Evolutionary conservation across 305 asterid species (phyloP), one percentile per base, ranked within the genome.

Genomic region (Caryopteris hybrid): DNA sequence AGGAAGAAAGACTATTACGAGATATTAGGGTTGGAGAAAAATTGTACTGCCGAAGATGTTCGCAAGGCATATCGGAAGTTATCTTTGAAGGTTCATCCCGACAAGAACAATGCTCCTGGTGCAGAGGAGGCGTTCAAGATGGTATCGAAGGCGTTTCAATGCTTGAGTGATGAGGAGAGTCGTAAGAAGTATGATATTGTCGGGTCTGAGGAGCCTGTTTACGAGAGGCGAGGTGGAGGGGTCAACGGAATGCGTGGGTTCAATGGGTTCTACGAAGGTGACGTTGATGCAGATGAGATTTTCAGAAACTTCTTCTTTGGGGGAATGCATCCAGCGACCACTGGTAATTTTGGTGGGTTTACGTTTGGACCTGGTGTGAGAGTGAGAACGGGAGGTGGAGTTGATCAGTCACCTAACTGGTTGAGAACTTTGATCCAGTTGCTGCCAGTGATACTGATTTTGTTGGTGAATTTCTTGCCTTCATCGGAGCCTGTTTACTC

Each of bases 81-180:
- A 46, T 92, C 98, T 0, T 62, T 92, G 81, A 92, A 90, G 76
- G 98, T 92, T 64, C 98, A 92, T 78, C 98, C 98, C 8, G 98
- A 90, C 75, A 92, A 92, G 81, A 92, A 92, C 76, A 81, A 77
- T 36, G 96, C 97, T 0, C 97, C 99, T 0, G 99, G 96, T 13
- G 86, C 99, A 1, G 99, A 94, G 75, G 99, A 94, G 73, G 95
- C 96, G 6, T 94, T 94, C 73, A 94, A 94, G 90, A 81, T 70
- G 82, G 97, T 94, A 1, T 94, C 99, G 2, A 94, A 85, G 80
- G 96, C 97, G 27, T 93, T 93, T 75, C 95, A 93, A 75, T 93
- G 99, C 75, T 79, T 90, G 84, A 90, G 95, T 62, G 74, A 87
- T 56, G 96, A 81, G 61, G 97, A 91, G 76, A 75, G 80, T 57